Evolutionary conservation across 805 yeast species (phyloP).

Genomic region (Wickerhamomyces rabaulensis): DNA sequence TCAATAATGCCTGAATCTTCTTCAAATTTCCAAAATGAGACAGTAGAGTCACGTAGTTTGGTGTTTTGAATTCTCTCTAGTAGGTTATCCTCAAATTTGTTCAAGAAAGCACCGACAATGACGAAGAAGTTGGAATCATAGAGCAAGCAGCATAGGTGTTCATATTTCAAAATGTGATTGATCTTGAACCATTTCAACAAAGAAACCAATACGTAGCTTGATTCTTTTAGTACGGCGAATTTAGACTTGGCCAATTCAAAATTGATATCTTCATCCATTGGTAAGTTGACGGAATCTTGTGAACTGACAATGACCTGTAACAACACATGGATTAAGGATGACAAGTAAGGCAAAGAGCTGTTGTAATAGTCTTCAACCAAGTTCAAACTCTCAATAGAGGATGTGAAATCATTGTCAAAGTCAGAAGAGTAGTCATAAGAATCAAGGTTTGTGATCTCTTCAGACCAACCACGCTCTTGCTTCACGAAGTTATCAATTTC

Average conservation of each 20-base stretch:
- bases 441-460: conserved; percentile 1
- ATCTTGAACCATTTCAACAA: conserved; percentile 74
- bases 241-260: conserved; percentile 56
- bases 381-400: conserved; percentile 37
- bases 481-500: conserved; percentile 67
- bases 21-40: conserved; percentile 10
- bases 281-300: background rate
- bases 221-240: conserved; percentile 56
- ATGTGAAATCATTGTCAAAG: conserved; percentile 16
- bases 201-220: conserved; percentile 45
- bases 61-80: conserved; percentile 27
- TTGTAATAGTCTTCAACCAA: conserved; percentile 60
- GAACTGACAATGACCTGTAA: conserved; percentile 51
- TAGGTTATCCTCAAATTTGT: conserved; percentile 17
- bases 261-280: conserved; percentile 21
- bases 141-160: conserved; percentile 62
- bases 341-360: conserved; percentile 46
- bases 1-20: conserved; percentile 4
- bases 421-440: conserved; percentile 22
- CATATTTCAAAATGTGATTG: conserved; percentile 74
- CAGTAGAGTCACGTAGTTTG: conserved; percentile 3
- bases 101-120: conserved; percentile 15
- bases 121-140: conserved; percentile 63
- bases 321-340: conserved; percentile 59
- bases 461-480: conserved; percentile 63